Percentiles rank a stretch among this genome's conserved stretches.
Evolutionary conservation across 2,329 filamentous ascomycete species (phyloP).

Genomic region (Anthostomella pinea): DNA sequence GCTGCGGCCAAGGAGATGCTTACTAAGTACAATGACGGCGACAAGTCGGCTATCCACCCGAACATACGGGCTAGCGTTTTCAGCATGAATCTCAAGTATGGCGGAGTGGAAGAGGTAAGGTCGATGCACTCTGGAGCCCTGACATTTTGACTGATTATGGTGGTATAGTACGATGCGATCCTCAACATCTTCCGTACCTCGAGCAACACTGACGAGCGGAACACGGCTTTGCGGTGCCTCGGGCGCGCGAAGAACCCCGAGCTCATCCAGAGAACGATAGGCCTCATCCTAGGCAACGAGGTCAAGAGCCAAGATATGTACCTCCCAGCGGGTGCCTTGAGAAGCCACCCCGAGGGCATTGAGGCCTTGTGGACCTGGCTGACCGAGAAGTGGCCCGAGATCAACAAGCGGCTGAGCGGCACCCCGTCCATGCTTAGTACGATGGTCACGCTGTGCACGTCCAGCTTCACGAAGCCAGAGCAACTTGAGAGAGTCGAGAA

Average conservation of each 20-base stretch:
- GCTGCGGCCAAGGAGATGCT: constrained; percentile 88
- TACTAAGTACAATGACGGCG: constrained; percentile 74
- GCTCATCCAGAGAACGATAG: constrained; percentile 78
- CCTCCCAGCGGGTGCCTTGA: constrained; percentile 76
- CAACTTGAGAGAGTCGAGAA: constrained; percentile 73
- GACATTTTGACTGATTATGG: constrained; percentile 12
- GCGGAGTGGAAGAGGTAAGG: constrained; percentile 74
- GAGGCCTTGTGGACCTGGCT: constrained; percentile 80
- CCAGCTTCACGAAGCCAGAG: constrained; percentile 72
- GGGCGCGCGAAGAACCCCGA: constrained; percentile 75
- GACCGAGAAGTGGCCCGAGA: constrained; percentile 81
- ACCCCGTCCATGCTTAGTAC: constrained; percentile 80
- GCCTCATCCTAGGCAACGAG: constrained; percentile 70
- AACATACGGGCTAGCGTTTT: constrained; percentile 89
- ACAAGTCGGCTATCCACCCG: constrained; percentile 80
- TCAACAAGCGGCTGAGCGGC: constrained; percentile 81
- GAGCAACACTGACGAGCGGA: constrained; percentile 81
- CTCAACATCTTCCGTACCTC: constrained; percentile 73
- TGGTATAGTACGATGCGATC: constrained; percentile 67
- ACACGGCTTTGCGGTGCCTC: constrained; percentile 80
- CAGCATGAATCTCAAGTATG: constrained; percentile 77
- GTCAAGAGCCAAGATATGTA: constrained; percentile 96
- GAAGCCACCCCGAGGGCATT: constrained; percentile 74
- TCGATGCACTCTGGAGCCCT: not conserved
- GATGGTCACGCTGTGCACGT: constrained; percentile 79